phyloP scores from a whole-genome alignment of 768 basidiomycete species.

The Dacryopinax primogenitus region DNA sequence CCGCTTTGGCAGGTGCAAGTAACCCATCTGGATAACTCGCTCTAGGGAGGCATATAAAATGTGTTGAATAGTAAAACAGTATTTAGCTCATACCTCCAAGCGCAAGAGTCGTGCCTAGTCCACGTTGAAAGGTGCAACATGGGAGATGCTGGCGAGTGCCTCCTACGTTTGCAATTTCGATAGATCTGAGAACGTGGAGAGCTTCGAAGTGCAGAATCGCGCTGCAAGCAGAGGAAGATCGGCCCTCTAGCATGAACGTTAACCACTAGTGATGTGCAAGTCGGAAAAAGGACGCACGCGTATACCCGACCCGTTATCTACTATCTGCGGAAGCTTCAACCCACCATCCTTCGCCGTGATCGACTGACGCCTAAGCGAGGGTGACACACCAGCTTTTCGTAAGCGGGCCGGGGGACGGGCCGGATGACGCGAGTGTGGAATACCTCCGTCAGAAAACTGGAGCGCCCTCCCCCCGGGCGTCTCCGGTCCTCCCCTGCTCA shows the following conservation, averaged over 20 bases:
- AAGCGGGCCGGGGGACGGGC: too few species aligned
- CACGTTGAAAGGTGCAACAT: conserved; percentile 78
- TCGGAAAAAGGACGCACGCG: conserved; percentile 39
- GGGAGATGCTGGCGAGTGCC: conserved; percentile 89
- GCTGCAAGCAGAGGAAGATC: conserved; percentile 87
- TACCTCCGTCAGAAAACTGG: too few species aligned
- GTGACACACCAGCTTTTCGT: too few species aligned
- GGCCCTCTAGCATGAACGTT: conserved; percentile 45
- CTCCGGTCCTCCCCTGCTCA: too few species aligned
- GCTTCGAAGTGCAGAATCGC: conserved; percentile 89
- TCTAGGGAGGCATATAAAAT: conserved; percentile 31
- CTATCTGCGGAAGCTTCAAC: conserved; percentile 84
- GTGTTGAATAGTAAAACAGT: neutral
- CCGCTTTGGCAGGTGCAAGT: conserved; percentile 56
- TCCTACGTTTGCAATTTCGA: conserved; percentile 80
- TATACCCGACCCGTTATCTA: conserved; percentile 94
- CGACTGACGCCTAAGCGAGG: too few species aligned
- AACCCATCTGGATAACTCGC: conserved; percentile 70
- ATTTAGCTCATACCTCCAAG: conserved; percentile 68
- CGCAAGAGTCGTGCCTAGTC: conserved; percentile 64
- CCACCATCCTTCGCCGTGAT: conserved; percentile 91
- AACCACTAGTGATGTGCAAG: neutral
- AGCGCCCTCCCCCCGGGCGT: too few species aligned
- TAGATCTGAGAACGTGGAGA: conserved; percentile 75
- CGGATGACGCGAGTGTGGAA: too few species aligned